phyloP scores from a whole-genome alignment of 176 grass and related monocot genomes.

The Phyllostachys edulis region DNA sequence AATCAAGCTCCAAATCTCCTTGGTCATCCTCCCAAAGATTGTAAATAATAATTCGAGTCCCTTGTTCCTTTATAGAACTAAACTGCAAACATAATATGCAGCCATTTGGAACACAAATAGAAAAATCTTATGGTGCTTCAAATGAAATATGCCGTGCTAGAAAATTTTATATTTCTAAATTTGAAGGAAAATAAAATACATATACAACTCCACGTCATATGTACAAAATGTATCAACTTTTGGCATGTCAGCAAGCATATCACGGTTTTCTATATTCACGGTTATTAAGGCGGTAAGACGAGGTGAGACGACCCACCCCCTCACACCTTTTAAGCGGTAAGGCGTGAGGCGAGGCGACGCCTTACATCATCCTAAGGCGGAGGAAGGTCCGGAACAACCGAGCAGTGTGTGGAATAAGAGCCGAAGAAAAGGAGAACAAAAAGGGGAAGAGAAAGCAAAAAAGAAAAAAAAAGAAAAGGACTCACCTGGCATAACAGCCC shows the following conservation, averaged over 20 bases:
- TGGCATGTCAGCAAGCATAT: not conserved
- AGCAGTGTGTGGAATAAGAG: too few relatives aligned
- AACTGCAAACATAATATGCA: conserved; percentile 62
- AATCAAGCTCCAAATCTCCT: conserved; percentile 89
- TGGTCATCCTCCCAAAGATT: conserved; percentile 98
- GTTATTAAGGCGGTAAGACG: too few relatives aligned
- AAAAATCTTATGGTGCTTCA: conserved; percentile 23
- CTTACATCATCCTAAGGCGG: too few relatives aligned
- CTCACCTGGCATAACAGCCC: too few relatives aligned
- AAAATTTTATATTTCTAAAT: not conserved
- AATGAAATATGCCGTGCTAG: not conserved
- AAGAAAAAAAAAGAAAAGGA: too few relatives aligned
- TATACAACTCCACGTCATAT: not conserved
- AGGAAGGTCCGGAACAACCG: too few relatives aligned
- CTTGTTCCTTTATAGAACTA: conserved; percentile 75
- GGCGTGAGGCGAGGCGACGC: too few relatives aligned
- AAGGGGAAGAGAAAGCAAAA: too few relatives aligned
- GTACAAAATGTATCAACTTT: not conserved
- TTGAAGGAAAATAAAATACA: conserved; percentile 1
- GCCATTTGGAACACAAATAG: conserved; percentile 2
- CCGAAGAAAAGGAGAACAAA: too few relatives aligned
- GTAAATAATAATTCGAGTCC: conserved; percentile 91
- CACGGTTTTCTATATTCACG: conserved; percentile 25
- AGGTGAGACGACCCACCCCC: too few relatives aligned
- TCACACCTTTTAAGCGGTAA: too few relatives aligned